Evolutionary conservation across 169 alveolate species (phyloP).

Genomic region (Plasmodium gonderi): DNA sequence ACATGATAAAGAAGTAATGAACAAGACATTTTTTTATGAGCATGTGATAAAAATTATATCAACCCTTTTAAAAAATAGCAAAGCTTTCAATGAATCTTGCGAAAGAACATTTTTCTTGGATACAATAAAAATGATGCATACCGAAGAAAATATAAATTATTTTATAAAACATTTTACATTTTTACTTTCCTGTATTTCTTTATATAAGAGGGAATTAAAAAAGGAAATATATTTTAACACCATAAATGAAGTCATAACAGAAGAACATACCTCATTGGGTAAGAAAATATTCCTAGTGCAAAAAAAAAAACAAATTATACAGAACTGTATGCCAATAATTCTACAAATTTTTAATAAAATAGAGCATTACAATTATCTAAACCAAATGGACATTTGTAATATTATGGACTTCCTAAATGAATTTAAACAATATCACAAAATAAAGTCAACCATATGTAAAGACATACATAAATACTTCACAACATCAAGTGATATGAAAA

Average conservation of each 20-base stretch:
- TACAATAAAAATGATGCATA: slow-evolving; percentile 7
- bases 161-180: slow-evolving; percentile 50
- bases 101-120: slow-evolving; percentile 55
- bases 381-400: slow-evolving; percentile 49
- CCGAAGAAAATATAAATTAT: slow-evolving; percentile 34
- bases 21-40: slow-evolving; percentile 40
- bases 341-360: slow-evolving; percentile 41
- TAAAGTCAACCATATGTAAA: slow-evolving; percentile 13
- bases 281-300: neutral
- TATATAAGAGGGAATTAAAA: slow-evolving; percentile 54
- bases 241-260: neutral
- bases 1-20: neutral
- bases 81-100: slow-evolving; percentile 18
- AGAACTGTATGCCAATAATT: slow-evolving; percentile 18
- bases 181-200: slow-evolving; percentile 68
- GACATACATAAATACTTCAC: slow-evolving; percentile 50
- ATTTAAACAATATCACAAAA: slow-evolving; percentile 42
- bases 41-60: slow-evolving; percentile 40
- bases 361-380: slow-evolving; percentile 20
- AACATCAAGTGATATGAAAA: slow-evolving; percentile 34
- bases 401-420: slow-evolving; percentile 72
- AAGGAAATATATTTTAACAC: neutral
- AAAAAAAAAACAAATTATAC: slow-evolving; percentile 15
- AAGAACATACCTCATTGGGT: neutral
- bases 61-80: slow-evolving; percentile 6